phyloP scores from a whole-genome alignment of 148 eudicot genomes.

The Drosera capensis region DNA sequence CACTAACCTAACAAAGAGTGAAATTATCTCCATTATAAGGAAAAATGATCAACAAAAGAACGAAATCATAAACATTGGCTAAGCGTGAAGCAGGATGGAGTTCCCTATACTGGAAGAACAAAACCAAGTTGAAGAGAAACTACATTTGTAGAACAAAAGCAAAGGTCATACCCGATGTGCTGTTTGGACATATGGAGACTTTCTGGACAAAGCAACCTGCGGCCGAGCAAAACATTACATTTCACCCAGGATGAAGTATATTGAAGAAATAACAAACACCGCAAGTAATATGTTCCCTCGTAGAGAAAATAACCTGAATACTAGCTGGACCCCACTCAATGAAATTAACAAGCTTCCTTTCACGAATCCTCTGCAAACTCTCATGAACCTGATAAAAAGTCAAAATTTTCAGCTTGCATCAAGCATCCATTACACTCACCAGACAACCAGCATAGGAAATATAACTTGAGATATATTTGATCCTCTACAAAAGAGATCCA shows the following conservation, averaged over 20 bases:
- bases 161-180: conserved; percentile 68
- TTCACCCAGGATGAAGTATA: too few relatives aligned
- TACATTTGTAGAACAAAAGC: not conserved
- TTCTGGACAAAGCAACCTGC: conserved; percentile 94
- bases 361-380: conserved; percentile 93
- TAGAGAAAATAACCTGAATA: conserved; percentile 98
- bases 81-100: not conserved
- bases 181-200: conserved; percentile 96
- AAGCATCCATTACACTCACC: too few relatives aligned
- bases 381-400: conserved; percentile 66
- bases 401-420: not conserved
- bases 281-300: too few relatives aligned
- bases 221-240: not conserved
- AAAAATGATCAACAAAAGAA: not conserved
- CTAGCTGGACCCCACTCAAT: conserved; percentile 99
- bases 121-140: not conserved
- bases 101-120: too few relatives aligned
- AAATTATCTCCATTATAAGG: not conserved
- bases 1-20: conserved; percentile 51
- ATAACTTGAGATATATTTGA: too few relatives aligned
- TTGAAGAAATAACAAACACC: too few relatives aligned
- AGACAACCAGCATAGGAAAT: not conserved
- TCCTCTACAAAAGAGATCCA: too few relatives aligned
- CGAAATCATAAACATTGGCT: not conserved
- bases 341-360: conserved; percentile 92